Evolutionary conservation across 1,284 basidiomycete species (phyloP), one percentile per base, ranked within the genome.

Genomic region (Rhodotorula sp.): DNA sequence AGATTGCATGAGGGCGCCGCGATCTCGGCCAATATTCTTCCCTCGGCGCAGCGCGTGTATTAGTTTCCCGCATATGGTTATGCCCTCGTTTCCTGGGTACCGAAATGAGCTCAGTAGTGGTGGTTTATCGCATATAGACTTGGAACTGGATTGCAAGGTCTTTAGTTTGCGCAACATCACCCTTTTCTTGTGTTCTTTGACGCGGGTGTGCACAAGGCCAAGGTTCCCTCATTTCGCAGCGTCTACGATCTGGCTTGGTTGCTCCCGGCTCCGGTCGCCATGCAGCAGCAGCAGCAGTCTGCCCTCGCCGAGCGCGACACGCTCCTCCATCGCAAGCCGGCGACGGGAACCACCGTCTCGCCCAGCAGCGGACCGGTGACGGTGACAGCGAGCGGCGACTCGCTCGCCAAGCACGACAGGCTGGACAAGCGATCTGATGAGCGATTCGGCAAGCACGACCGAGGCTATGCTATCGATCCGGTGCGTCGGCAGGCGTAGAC

Each of bases 361-460:
- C 49, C 60, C 21, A 58, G 34, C 34, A 34, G 56, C 47, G 58
- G 34, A 4, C 31, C 47, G 52, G 49, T 61, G 8, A 23, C 62
- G 20, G 14, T 56, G 14, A 54, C 64, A 23, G 8, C 49, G 3
- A 23, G 7, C 52, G 39, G 23, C 26, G 54, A 57, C 63, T 23
- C 65, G 10, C 39, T 39, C 54, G 63, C 56, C 5, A 52, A n/a
- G 47, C 60, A 64, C 29, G 60, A 67, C 6, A 46, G 70, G 18
- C 68, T 65, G 47, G 72, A 73, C 66, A 73, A 73, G 64, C 65
- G 72, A 20, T 49, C 49, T 8, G 72, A 73, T 39, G 72, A 73
- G 57, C 66, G 66, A 58, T 48, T 21, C 23, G 29, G 5, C 46
- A 31, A 39, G 46, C 12, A 16, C 14, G 48, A 23, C 12, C 58